Percentiles rank a stretch among this genome's conserved stretches.
These are phyloP conservation scores for Fusarium napiforme DNA, from an alignment of 2,329 filamentous ascomycete species.

Conservation along the genomic window DNA sequence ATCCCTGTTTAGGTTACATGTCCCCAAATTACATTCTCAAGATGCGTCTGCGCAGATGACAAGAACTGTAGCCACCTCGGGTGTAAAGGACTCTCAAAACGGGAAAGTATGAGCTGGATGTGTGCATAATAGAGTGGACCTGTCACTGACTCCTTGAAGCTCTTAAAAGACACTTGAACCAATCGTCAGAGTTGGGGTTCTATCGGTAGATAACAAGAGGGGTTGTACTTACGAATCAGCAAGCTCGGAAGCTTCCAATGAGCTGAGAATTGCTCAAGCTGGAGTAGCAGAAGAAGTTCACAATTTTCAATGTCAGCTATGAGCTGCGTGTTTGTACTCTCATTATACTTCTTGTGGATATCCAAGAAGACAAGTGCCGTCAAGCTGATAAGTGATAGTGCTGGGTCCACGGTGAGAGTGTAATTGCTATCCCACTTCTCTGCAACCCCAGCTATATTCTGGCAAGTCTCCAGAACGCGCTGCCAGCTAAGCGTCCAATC, in stretches of 20 bases:
- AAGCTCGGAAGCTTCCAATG: neutral
- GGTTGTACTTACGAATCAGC: neutral
- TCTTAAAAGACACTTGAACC: neutral
- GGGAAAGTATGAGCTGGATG: neutral
- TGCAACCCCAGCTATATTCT: neutral
- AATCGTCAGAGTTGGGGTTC: neutral
- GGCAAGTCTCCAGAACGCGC: neutral
- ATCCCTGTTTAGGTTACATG: neutral
- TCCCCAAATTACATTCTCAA: neutral
- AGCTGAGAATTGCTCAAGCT: neutral
- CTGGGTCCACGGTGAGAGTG: neutral
- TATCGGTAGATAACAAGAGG: neutral
- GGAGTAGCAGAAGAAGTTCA: neutral
- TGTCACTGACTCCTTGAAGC: neutral
- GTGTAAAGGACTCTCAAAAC: neutral
- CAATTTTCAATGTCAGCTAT: neutral
- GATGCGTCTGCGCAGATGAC: neutral
- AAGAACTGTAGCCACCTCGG: neutral
- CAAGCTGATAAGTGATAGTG: neutral
- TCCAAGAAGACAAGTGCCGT: neutral
- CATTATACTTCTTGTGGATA: neutral
- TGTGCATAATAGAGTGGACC: neutral
- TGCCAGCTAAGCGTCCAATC: neutral
- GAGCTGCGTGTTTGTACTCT: fast-evolving
- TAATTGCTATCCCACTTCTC: neutral